Conservation (phyloP, 768 basidiomycete genomes). For the Leccinum obscurum region DNA sequence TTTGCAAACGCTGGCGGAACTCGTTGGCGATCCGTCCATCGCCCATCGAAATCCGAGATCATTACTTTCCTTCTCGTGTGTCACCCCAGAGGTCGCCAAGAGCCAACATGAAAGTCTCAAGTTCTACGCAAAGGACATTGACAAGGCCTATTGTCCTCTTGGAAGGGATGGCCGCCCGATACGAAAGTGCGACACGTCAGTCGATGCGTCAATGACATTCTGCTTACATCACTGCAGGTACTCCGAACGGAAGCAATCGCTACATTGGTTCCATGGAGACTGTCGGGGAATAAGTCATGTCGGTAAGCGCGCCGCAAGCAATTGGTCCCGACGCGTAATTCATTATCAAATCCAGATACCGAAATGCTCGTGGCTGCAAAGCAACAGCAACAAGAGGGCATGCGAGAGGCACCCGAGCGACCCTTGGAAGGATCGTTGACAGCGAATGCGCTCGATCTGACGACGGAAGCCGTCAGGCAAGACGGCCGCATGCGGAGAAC, state of each 20-base stretch:
- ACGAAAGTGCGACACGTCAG: conserved; percentile 49
- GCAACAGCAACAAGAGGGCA: conserved; percentile 17
- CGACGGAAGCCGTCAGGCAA: conserved; percentile 37
- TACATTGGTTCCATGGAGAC: conserved; percentile 65
- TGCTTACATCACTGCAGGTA: conserved; percentile 39
- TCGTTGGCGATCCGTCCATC: conserved; percentile 47
- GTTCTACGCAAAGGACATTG: conserved; percentile 45
- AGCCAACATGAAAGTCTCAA: conserved; percentile 51
- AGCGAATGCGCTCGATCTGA: conserved; percentile 40
- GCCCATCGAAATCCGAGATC: conserved; percentile 55
- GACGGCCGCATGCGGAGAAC: conserved; percentile 44
- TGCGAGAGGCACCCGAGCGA: conserved; percentile 26
- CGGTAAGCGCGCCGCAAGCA: conserved; percentile 36
- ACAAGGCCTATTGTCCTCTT: conserved; percentile 55
- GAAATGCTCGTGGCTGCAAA: conserved; percentile 23
- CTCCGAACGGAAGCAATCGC: conserved; percentile 52
- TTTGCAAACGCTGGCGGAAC: conserved; percentile 50
- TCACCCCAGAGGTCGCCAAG: conserved; percentile 50
- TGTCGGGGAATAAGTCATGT: conserved; percentile 56
- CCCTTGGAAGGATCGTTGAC: conserved; percentile 28
- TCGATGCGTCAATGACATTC: not conserved
- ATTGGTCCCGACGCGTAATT: conserved; percentile 6
- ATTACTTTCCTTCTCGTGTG: conserved; percentile 66
- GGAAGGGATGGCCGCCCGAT: conserved; percentile 57
- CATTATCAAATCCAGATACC: conserved; percentile 20